These are phyloP conservation scores for Stramenopiles sp. DNA, from an alignment of 352 stramenopile species.

Conservation along the genomic window DNA sequence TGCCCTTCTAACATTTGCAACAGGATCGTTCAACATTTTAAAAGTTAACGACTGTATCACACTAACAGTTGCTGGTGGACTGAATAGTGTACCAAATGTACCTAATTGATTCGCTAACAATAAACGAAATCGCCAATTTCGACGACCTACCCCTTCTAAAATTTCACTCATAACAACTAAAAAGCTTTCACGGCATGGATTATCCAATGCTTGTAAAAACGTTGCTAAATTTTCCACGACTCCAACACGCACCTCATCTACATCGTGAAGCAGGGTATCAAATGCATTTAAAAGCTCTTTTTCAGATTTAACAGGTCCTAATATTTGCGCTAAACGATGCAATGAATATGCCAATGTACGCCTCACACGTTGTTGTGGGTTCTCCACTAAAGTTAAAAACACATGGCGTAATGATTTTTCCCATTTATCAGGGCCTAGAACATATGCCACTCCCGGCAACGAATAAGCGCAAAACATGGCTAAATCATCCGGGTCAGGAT, in stretches of 20 bases:
- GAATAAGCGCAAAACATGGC: slow-evolving; percentile 71
- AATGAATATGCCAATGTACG: slow-evolving; percentile 71
- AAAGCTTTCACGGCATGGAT: slow-evolving; percentile 45
- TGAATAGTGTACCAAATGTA: slow-evolving; percentile 44
- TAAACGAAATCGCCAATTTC: slow-evolving; percentile 56
- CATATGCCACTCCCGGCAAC: slow-evolving; percentile 61
- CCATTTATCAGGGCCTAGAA: slow-evolving; percentile 43
- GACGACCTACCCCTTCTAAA: slow-evolving; percentile 28
- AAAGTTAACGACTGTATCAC: slow-evolving; percentile 47
- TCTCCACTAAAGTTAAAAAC: slow-evolving; percentile 48
- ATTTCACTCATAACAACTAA: slow-evolving; percentile 41
- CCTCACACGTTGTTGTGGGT: slow-evolving; percentile 63
- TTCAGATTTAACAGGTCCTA: slow-evolving; percentile 51
- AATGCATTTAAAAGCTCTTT: slow-evolving; percentile 48
- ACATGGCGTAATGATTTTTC: slow-evolving; percentile 40
- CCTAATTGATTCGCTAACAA: slow-evolving; percentile 44
- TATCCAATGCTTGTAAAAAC: slow-evolving; percentile 46
- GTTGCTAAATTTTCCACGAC: slow-evolving; percentile 55
- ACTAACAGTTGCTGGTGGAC: slow-evolving; percentile 37
- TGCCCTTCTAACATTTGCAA: slow-evolving; percentile 41
- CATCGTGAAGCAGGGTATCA: slow-evolving; percentile 50
- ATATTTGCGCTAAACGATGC: slow-evolving; percentile 42
- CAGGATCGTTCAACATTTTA: slow-evolving; percentile 44
- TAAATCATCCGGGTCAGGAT: too few species aligned
- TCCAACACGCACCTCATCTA: slow-evolving; percentile 46